Evolutionary conservation across 345 rosid genomes (phyloP), one percentile per base, ranked within the genome.

Genomic region (Schrenkiella parvula): DNA sequence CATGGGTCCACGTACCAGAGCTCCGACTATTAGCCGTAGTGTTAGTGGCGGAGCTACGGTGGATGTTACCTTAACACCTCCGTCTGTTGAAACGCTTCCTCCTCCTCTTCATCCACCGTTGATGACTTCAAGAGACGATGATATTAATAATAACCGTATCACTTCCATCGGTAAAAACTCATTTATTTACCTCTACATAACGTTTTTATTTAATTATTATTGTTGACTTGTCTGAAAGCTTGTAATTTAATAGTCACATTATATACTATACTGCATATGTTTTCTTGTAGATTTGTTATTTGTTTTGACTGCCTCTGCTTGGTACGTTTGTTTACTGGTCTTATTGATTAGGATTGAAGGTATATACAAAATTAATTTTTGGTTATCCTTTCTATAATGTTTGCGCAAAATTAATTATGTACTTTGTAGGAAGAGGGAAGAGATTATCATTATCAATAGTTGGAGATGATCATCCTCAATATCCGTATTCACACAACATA

Each of bases 1-100:
- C 82, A 95, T 95, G 96, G 97, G 96, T 6, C 78, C 96, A 39
- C 85, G 96, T 22, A 82, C 83, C 74, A 83, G 98, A 78, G 70
- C 85, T 68, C 77, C 95, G 37, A 54, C 65, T 53, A 5, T 75
- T 0, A 55, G 26, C 31, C 70, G 52, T 14, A 26, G 75, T 51
- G 50, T 73, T 18, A 11, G 52, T 31, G 42, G 41, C 9, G 62
- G 68, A 57, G 56, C 71, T 47, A 38, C 47, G 54, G 10, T n/a
- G 9, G 11, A 42, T 38, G 54, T 34, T 21, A 50, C 46, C 65
- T 34, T 58, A 44, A 55, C 65, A 10, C 39, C 65, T 64, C 71
- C 64, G 6, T 39, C 76, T 31, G 39, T 23, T 34, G 77, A 64
- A n/a, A 56, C 79, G 14, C 75, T 79, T 72, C 61, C 79, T 55